Percentiles rank a stretch among this genome's conserved stretches.
These are phyloP conservation scores for Capronia coronata DNA, from an alignment of 2,329 filamentous ascomycete genomes.

Conservation along the genomic window DNA sequence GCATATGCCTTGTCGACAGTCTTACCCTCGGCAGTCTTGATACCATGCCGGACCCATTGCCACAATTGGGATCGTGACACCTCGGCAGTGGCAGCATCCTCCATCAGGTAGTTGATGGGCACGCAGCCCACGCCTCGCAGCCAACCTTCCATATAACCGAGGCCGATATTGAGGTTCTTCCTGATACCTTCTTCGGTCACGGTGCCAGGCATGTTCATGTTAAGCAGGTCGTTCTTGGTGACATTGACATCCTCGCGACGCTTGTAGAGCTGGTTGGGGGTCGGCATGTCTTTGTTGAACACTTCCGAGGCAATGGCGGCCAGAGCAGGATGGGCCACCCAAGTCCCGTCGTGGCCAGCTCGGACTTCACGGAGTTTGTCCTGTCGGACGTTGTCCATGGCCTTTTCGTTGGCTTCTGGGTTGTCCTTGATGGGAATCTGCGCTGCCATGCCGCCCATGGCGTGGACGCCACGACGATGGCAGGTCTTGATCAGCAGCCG, in stretches of 20 bases:
- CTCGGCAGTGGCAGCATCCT: conserved; percentile 95
- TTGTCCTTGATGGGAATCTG: conserved; percentile 99
- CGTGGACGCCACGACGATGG: conserved; percentile 93
- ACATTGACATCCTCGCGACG: conserved; percentile 85
- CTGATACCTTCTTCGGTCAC: conserved; percentile 92
- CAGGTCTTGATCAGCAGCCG: conserved; percentile 97
- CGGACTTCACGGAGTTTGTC: conserved; percentile 95
- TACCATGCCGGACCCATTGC: conserved; percentile 79
- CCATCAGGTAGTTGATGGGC: conserved; percentile 97
- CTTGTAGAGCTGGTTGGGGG: conserved; percentile 89
- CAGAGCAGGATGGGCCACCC: conserved; percentile 94
- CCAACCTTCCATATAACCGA: conserved; percentile 99
- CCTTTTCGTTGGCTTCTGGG: conserved; percentile 79
- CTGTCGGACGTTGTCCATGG: conserved; percentile 85
- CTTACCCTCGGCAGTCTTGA: conserved; percentile 79
- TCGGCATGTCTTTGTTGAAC: conserved; percentile 98
- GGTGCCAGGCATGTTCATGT: conserved; percentile 93
- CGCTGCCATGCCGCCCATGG: conserved; percentile 97
- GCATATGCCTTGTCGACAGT: conserved; percentile 89
- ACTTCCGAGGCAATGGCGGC: conserved; percentile 81
- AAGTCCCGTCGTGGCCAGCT: conserved; percentile 92
- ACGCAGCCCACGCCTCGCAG: conserved; percentile 90
- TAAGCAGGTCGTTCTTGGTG: conserved; percentile 81
- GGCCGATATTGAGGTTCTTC: conserved; percentile 94
- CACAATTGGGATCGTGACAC: conserved; percentile 90